phyloP scores from a whole-genome alignment of 108 stramenopile genomes.

The Nitzschia palea region DNA sequence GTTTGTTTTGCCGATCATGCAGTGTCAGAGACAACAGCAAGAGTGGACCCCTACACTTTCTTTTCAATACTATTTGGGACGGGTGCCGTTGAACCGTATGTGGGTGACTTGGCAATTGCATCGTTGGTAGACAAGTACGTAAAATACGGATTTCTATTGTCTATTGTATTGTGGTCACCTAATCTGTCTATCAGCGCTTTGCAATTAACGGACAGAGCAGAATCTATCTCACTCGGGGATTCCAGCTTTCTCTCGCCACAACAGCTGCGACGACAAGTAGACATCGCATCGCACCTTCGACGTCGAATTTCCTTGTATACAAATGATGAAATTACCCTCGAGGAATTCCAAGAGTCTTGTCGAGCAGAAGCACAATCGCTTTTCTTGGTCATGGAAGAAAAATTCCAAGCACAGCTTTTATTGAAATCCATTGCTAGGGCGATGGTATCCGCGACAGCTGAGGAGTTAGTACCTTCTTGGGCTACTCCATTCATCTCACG shows the following conservation, averaged over 20 bases:
- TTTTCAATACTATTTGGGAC: slow-evolving; percentile 47
- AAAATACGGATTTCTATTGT: too few species aligned
- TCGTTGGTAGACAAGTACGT: slow-evolving; percentile 38
- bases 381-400: not conserved
- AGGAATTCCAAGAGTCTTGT: slow-evolving; percentile 20
- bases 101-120: slow-evolving; percentile 44
- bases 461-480: slow-evolving; percentile 14
- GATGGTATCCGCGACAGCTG: slow-evolving; percentile 10
- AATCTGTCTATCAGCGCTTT: slow-evolving; percentile 9
- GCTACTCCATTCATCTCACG: not conserved
- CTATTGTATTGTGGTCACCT: too few species aligned
- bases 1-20: slow-evolving; percentile 25
- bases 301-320: slow-evolving; percentile 27
- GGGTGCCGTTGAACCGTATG: slow-evolving; percentile 31
- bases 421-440: slow-evolving; percentile 10
- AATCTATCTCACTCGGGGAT: slow-evolving; percentile 4
- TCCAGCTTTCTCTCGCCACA: slow-evolving; percentile 23
- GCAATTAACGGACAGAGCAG: slow-evolving; percentile 20
- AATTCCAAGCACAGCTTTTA: not conserved
- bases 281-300: slow-evolving; percentile 45
- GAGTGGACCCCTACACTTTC: slow-evolving; percentile 36
- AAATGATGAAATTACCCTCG: not conserved
- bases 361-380: slow-evolving; percentile 14
- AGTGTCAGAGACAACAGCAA: slow-evolving; percentile 1
- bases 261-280: slow-evolving; percentile 39